Percentiles rank a stretch among this genome's conserved stretches.
Evolutionary conservation across 2,329 filamentous ascomycete species (phyloP).

Genomic region (Seiridium cupressi): DNA sequence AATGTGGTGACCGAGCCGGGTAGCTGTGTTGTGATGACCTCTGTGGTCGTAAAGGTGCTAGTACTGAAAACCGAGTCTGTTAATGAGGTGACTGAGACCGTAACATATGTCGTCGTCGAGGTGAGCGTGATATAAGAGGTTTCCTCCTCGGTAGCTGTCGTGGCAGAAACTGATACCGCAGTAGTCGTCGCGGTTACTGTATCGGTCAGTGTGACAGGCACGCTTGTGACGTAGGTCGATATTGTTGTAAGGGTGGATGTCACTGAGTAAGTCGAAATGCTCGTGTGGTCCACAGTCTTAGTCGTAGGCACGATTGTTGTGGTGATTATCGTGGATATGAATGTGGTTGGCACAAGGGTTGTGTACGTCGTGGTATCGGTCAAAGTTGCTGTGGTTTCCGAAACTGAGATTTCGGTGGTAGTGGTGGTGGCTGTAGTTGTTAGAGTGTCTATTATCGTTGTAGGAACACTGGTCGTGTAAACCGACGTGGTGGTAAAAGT

Average conservation of each 20-base stretch:
- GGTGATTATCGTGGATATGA: conserved; percentile 1
- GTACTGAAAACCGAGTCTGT: conserved; percentile 27
- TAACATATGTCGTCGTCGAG: conserved; percentile 24
- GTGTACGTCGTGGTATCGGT: conserved; percentile 11
- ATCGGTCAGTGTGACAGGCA: conserved; percentile 16
- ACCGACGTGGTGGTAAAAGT: conserved; percentile 13
- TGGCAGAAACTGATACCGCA: conserved; percentile 8
- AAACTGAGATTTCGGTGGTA: neutral
- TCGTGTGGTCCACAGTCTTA: neutral
- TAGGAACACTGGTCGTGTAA: conserved; percentile 18
- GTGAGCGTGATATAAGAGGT: conserved; percentile 19
- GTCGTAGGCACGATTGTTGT: conserved; percentile 2
- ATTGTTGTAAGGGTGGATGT: conserved; percentile 9
- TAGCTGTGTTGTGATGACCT: conserved; percentile 6
- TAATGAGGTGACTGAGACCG: conserved; percentile 21
- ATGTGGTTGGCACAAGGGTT: neutral
- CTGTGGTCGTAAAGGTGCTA: conserved; percentile 4
- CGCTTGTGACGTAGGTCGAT: conserved; percentile 15
- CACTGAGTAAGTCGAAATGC: neutral
- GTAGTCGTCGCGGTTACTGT: conserved; percentile 17
- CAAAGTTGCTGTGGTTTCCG: conserved; percentile 2
- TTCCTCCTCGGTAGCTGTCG: conserved; percentile 16
- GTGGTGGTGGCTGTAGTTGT: neutral
- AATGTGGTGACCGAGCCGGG: conserved; percentile 8
- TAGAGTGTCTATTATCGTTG: neutral